Percentiles rank a stretch among this genome's conserved stretches.
Evolutionary conservation across 2,329 filamentous ascomycete species (phyloP).

Genomic region (Colletotrichum caudatum): DNA sequence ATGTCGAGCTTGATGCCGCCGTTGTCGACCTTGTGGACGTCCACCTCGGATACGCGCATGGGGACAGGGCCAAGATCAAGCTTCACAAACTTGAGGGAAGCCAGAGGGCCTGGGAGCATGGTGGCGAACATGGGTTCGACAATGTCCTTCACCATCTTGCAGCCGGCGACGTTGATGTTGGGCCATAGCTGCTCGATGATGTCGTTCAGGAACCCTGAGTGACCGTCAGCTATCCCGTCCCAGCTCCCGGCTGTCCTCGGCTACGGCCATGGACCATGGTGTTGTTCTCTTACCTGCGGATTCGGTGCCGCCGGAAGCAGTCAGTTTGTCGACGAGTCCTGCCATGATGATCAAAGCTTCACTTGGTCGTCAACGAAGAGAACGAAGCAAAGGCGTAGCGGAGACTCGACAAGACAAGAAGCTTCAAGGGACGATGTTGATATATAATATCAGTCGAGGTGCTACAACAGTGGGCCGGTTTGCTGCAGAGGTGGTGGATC

Average conservation of each 20-base stretch:
- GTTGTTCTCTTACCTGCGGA: conserved; percentile 50
- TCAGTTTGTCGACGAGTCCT: conserved; percentile 54
- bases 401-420: neutral
- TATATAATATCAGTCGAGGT: conserved; percentile 14
- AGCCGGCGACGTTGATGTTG: conserved; percentile 59
- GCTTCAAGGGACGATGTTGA: neutral
- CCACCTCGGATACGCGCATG: conserved; percentile 55
- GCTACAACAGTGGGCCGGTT: conserved; percentile 6
- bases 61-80: conserved; percentile 59
- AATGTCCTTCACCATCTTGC: conserved; percentile 59
- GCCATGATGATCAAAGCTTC: conserved; percentile 46
- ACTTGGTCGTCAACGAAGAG: neutral
- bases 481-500: conserved; percentile 1
- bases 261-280: neutral
- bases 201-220: conserved; percentile 60
- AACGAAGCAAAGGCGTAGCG: neutral
- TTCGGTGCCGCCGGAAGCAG: conserved; percentile 56
- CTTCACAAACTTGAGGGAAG: conserved; percentile 58
- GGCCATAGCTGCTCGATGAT: conserved; percentile 62
- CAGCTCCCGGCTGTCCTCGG: neutral
- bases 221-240: conserved; percentile 22
- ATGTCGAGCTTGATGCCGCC: conserved; percentile 62
- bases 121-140: conserved; percentile 61
- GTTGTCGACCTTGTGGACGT: conserved; percentile 58
- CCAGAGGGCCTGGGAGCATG: conserved; percentile 59